These are phyloP conservation scores for Saraca asoca DNA, from an alignment of 331 rosid species.

Conservation along the genomic window DNA sequence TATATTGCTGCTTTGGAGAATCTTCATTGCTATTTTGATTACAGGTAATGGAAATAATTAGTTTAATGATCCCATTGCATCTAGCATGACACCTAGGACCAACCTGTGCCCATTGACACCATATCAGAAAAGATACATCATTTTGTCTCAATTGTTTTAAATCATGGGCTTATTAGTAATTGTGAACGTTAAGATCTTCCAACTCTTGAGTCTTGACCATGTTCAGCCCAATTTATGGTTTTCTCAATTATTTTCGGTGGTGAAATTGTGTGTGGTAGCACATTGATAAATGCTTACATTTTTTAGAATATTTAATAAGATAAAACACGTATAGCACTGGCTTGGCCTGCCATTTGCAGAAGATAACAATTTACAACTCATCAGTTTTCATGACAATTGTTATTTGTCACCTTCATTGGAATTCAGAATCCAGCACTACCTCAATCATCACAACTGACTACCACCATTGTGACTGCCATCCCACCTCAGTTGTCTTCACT, in stretches of 20 bases:
- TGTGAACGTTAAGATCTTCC: not conserved
- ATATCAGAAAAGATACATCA: not conserved
- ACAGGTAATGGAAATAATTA: constrained; percentile 57
- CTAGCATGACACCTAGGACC: not conserved
- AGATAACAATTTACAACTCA: not conserved
- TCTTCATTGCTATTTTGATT: constrained; percentile 92
- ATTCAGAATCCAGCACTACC: not conserved
- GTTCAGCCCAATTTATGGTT: not conserved
- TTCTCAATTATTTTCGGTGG: not conserved
- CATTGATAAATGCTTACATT: not conserved
- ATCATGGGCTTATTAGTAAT: not conserved
- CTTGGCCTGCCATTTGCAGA: not conserved
- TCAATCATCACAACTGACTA: not conserved
- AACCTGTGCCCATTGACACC: not conserved
- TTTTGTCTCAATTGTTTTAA: constrained; percentile 6
- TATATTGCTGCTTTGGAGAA: constrained; percentile 82
- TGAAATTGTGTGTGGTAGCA: not conserved
- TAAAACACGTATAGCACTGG: not conserved
- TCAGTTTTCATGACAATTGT: not conserved
- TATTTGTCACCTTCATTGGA: constrained; percentile 3
- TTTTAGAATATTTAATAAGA: not conserved
- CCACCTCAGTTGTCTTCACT: not conserved
- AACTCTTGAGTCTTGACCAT: not conserved
- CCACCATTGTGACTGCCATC: not conserved
- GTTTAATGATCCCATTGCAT: not conserved